Base-by-base conservation (phyloP, 2,329 filamentous ascomycete genomes). In the Alternaria brassicae region DNA sequence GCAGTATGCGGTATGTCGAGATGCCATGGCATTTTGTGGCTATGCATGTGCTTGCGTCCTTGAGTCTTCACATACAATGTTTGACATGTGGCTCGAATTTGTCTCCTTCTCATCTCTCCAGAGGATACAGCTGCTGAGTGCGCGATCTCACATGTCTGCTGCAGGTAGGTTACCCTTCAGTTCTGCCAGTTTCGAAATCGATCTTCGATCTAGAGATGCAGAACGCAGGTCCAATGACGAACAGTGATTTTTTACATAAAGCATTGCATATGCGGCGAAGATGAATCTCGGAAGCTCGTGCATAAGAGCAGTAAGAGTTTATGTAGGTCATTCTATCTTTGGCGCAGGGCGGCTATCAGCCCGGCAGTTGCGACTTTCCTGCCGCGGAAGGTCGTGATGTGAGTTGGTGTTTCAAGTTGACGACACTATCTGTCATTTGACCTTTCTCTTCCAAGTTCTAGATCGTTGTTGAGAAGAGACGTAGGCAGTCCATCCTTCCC, bases 241-340 rank as follows among this genome's bases (percentile, higher is more conserved):
- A 42, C 25, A 51, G 32, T 30, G 32, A 21, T 51, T 40, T 21
- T 28, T 40, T 47, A 51, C 45, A 25, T 41, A 45, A 59, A 39
- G 56, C 56, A 58, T 44, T 30, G 21, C 39, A 53, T 48, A 51
- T 56, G 45, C 45, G 39, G 27, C 39, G 19, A 34, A 50, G 52
- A 56, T 47, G 44, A 41, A 55, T 55, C 56, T 56, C 52, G 52
- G 56, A 32, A 59, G 30, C 28, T 59, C 32, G 30, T 56, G 32
- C 52, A 56, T 56, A 25, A 12, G 6, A 28, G 51, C n/a, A 32
- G 40, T 42, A 5, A 19, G 48, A 6, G 25, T 39, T 21, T 50
- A 50, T 49, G 52, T 51, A 27, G 41, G 39, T 41, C 44, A 27
- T 59, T 56, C 50, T 59, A 56, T 59, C 39, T 51, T 59, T 30